These are phyloP conservation scores for Rhamnella rubrinervis DNA, from an alignment of 331 rosid genomes.

Conservation along the genomic window DNA sequence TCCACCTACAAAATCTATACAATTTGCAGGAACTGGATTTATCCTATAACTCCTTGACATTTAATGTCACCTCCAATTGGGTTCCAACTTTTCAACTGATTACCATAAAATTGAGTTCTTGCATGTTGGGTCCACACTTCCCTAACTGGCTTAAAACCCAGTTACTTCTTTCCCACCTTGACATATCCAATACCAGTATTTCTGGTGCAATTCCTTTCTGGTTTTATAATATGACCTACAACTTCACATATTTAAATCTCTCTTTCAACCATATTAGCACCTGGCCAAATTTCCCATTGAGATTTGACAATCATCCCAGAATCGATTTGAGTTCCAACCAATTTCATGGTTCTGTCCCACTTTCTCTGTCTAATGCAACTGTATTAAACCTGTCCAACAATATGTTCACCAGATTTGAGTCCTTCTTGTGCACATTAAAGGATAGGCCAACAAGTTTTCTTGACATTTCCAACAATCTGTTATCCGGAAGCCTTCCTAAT, in stretches of 20 bases:
- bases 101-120: neutral
- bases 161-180: neutral
- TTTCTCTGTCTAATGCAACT: neutral
- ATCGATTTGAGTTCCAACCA: neutral
- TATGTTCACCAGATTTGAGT: neutral
- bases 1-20: neutral
- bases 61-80: constrained; percentile 28
- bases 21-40: neutral
- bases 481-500: constrained; percentile 11
- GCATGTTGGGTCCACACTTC: neutral
- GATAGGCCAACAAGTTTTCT: neutral
- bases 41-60: constrained; percentile 9
- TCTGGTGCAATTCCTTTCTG: too few species aligned
- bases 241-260: too few species aligned
- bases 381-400: neutral
- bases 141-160: constrained; percentile 6
- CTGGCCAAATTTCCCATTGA: neutral
- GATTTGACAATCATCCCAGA: neutral
- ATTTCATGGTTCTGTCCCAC: constrained; percentile 1
- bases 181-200: too few species aligned
- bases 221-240: too few species aligned
- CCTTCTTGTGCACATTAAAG: neutral
- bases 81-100: constrained; percentile 10
- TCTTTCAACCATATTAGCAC: constrained; percentile 18
- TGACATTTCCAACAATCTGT: neutral